These are phyloP conservation scores for Hippophae tibetana DNA, from an alignment of 306 rosid genomes.

Conservation along the genomic window DNA sequence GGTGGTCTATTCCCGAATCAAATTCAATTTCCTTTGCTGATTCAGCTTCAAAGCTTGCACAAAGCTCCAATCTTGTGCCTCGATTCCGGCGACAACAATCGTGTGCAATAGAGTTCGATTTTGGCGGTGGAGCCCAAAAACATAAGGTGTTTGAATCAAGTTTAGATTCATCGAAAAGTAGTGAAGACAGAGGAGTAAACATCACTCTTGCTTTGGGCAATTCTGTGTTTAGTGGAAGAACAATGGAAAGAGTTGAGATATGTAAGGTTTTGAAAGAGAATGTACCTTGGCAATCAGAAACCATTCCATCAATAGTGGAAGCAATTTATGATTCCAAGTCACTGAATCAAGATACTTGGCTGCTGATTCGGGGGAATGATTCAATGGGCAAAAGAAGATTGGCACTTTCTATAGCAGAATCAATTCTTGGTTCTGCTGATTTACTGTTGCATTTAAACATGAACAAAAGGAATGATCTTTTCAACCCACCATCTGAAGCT, in stretches of 20 bases:
- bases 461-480: slow-evolving; percentile 25
- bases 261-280: slow-evolving; percentile 68
- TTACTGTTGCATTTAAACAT: slow-evolving; percentile 40
- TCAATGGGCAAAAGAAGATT: slow-evolving; percentile 58
- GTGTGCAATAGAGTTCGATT: slow-evolving; percentile 74
- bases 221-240: slow-evolving; percentile 42
- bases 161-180: slow-evolving; percentile 41
- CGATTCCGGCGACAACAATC: slow-evolving; percentile 65
- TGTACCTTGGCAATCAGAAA: slow-evolving; percentile 92
- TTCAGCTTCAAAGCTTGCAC: slow-evolving; percentile 23
- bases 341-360: slow-evolving; percentile 42
- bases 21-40: slow-evolving; percentile 56
- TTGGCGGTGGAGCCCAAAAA: slow-evolving; percentile 34
- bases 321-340: slow-evolving; percentile 47
- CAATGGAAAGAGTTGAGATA: slow-evolving; percentile 41
- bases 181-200: slow-evolving; percentile 47
- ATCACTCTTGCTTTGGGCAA: slow-evolving; percentile 77
- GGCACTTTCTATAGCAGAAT: slow-evolving; percentile 64
- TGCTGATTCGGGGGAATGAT: slow-evolving; percentile 70
- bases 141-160: slow-evolving; percentile 30
- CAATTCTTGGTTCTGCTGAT: slow-evolving; percentile 56
- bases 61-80: slow-evolving; percentile 39
- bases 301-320: slow-evolving; percentile 57
- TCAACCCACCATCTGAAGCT: slow-evolving; percentile 25
- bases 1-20: slow-evolving; percentile 57